Evolutionary conservation across 2,329 filamentous ascomycete species (phyloP).

Genomic region (Talaromyces islandicus): DNA sequence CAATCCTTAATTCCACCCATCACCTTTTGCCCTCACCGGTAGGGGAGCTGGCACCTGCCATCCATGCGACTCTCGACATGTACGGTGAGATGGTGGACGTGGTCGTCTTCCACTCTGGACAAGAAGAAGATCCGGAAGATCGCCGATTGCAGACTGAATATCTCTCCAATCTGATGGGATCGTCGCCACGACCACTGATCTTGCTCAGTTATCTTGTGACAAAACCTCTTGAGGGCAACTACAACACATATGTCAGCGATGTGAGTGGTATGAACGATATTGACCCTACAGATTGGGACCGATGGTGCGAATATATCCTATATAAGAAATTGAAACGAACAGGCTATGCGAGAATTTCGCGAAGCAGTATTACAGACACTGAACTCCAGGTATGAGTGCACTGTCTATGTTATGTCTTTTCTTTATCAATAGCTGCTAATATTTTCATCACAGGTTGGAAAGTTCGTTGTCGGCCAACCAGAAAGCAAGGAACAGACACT

Average conservation of each 20-base stretch:
- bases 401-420: not conserved
- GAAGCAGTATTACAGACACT: constrained; percentile 91
- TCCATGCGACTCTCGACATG: constrained; percentile 90
- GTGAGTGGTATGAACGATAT: constrained; percentile 91
- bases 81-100: constrained; percentile 88
- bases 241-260: constrained; percentile 88
- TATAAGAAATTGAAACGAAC: constrained; percentile 83
- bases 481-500: constrained; percentile 59
- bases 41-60: constrained; percentile 89
- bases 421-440: constrained; percentile 12
- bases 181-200: constrained; percentile 70
- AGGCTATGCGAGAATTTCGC: constrained; percentile 83
- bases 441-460: constrained; percentile 58
- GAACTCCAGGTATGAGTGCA: constrained; percentile 68
- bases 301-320: constrained; percentile 98
- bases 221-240: constrained; percentile 85
- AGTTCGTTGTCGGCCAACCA: constrained; percentile 76
- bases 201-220: constrained; percentile 90
- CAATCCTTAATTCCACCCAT: constrained; percentile 93
- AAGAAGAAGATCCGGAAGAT: constrained; percentile 94
- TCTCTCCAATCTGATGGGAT: constrained; percentile 80
- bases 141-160: constrained; percentile 81
- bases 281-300: constrained; percentile 85
- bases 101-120: constrained; percentile 97
- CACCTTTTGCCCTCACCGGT: constrained; percentile 90